Evolutionary conservation across 129 eudicot species (phyloP).

Genomic region (Saposhnikovia divaricata): DNA sequence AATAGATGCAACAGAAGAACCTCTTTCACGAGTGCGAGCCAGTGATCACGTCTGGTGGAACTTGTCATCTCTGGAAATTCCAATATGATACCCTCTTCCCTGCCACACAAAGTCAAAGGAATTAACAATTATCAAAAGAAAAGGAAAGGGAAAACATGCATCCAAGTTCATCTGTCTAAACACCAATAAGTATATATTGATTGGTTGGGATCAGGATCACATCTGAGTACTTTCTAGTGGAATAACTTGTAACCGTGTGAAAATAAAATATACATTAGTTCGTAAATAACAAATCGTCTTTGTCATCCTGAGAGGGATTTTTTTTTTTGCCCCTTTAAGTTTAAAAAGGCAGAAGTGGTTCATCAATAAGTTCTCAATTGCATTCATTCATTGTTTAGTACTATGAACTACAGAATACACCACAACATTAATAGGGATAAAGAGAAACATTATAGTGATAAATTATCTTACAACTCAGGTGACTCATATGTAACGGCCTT

Average conservation of each 20-base stretch:
- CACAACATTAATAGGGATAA: neutral
- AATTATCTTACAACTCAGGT: slow-evolving; percentile 51
- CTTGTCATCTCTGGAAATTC: slow-evolving; percentile 94
- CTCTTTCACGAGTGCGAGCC: slow-evolving; percentile 84
- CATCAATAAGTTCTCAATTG: neutral
- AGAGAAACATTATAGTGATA: neutral
- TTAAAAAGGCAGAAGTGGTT: neutral
- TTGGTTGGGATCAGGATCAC: neutral
- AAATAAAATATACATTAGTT: neutral
- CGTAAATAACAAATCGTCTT: neutral
- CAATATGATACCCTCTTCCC: slow-evolving; percentile 62
- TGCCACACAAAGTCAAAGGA: slow-evolving; percentile 14
- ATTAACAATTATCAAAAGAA: neutral
- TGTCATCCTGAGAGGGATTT: neutral
- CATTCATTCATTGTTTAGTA: neutral
- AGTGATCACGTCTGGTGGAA: slow-evolving; percentile 93
- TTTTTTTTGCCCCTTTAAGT: neutral
- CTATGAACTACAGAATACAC: neutral
- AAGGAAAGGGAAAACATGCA: neutral
- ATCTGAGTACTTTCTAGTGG: too few species aligned
- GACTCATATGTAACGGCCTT: slow-evolving; percentile 70
- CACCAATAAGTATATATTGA: neutral
- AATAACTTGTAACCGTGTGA: neutral
- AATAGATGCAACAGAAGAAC: slow-evolving; percentile 62
- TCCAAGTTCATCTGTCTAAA: neutral